Percentiles rank a stretch among this genome's conserved stretches.
These are phyloP conservation scores for Theobroma cacao DNA, from an alignment of 345 rosid species.

Conservation along the genomic window DNA sequence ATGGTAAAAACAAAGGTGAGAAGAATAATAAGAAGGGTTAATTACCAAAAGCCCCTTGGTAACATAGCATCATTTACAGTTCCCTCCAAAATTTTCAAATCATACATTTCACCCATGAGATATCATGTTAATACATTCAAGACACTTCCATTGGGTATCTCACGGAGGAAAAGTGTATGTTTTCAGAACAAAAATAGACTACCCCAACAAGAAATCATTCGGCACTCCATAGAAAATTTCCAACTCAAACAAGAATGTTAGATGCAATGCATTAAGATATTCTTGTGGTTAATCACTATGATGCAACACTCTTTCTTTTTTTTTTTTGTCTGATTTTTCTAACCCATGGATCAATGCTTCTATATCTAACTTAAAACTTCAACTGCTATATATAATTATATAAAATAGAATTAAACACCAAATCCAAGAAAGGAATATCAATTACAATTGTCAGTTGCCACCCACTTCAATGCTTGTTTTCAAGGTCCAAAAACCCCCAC, in stretches of 20 bases:
- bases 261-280: not conserved
- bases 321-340: not conserved
- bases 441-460: not conserved
- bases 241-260: not conserved
- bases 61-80: not conserved
- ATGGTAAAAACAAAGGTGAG: not conserved
- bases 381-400: not conserved
- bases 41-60: constrained; percentile 1
- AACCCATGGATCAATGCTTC: not conserved
- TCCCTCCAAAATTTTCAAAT: not conserved
- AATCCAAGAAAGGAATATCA: not conserved
- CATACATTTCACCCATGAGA: not conserved
- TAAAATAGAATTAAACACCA: not conserved
- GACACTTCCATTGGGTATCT: not conserved
- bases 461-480: not conserved
- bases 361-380: not conserved
- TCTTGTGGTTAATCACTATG: not conserved
- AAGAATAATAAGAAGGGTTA: not conserved
- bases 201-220: not conserved
- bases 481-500: constrained; percentile 28
- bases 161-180: no score
- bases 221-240: not conserved
- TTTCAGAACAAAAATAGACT: no score
- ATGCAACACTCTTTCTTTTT: not conserved
- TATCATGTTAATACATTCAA: not conserved